Percentiles rank a stretch among this genome's conserved stretches.
These are phyloP conservation scores for Oidium heveae DNA, from an alignment of 2,329 filamentous ascomycete species.

Conservation along the genomic window DNA sequence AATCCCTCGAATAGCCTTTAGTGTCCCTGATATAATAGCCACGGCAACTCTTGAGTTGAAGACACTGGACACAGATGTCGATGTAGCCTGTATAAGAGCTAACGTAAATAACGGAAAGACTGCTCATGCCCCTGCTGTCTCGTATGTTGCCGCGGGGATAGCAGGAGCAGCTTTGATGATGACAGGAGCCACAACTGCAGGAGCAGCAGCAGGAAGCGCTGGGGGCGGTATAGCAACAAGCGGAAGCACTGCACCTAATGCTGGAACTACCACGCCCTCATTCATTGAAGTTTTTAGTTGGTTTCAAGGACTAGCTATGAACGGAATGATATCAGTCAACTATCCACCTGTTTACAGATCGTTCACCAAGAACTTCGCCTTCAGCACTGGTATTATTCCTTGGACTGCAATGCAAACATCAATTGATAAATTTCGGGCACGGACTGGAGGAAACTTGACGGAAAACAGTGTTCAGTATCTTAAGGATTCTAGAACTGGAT, in stretches of 20 bases:
- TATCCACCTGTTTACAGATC: conserved; percentile 72
- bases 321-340: conserved; percentile 81
- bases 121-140: conserved; percentile 45
- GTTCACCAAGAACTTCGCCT: conserved; percentile 82
- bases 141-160: conserved; percentile 62
- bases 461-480: conserved; percentile 52
- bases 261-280: conserved; percentile 47
- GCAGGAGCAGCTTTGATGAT: conserved; percentile 61
- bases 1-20: conserved; percentile 77
- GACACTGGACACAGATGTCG: conserved; percentile 27
- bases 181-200: conserved; percentile 44
- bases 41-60: conserved; percentile 56
- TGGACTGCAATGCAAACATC: conserved; percentile 57
- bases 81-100: conserved; percentile 64
- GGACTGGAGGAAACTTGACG: conserved; percentile 71
- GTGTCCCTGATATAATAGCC: conserved; percentile 72
- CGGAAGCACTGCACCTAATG: conserved; percentile 24
- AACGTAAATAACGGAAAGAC: conserved; percentile 73
- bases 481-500: conserved; percentile 45
- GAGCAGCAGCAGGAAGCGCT: conserved; percentile 21
- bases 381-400: conserved; percentile 62
- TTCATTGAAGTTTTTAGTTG: conserved; percentile 69
- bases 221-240: conserved; percentile 11
- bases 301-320: conserved; percentile 87
- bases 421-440: conserved; percentile 61